phyloP scores from a whole-genome alignment of 371 early-diverging fungal genomes.

The Chytridiales sp. region DNA sequence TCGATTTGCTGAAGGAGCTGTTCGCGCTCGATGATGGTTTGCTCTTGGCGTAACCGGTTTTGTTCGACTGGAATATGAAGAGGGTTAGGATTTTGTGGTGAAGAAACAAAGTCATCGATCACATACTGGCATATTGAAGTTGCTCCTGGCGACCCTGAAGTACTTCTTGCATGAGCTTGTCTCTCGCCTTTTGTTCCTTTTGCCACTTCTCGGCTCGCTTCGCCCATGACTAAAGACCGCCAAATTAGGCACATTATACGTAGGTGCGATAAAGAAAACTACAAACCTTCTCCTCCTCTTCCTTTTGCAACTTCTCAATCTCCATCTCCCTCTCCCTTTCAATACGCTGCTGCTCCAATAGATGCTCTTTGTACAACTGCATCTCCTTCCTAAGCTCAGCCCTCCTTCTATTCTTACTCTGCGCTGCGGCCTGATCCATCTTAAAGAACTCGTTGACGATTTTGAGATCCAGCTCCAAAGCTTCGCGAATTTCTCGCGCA shows the following conservation, averaged over 20 bases:
- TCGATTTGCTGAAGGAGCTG: conserved; percentile 31
- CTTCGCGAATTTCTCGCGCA: conserved; percentile 35
- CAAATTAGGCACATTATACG: not conserved
- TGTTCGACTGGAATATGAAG: conserved; percentile 28
- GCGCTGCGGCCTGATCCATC: conserved; percentile 40
- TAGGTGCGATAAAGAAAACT: not conserved
- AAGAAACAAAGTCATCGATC: conserved; percentile 1
- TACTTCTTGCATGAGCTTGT: conserved; percentile 52
- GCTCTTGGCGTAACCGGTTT: conserved; percentile 27
- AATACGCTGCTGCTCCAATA: conserved; percentile 33
- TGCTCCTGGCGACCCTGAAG: conserved; percentile 45
- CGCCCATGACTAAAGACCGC: conserved; percentile 39
- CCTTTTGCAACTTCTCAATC: conserved; percentile 42
- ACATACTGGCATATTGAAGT: conserved; percentile 37
- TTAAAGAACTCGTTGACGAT: conserved; percentile 44
- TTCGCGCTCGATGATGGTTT: conserved; percentile 29
- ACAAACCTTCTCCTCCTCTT: conserved; percentile 45
- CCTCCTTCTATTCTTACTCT: conserved; percentile 23
- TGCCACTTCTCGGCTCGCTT: conserved; percentile 48
- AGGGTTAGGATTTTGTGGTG: not conserved
- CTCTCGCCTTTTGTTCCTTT: conserved; percentile 48
- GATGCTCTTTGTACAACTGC: conserved; percentile 44
- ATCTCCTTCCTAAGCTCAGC: conserved; percentile 46
- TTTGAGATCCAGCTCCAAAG: conserved; percentile 44
- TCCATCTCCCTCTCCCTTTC: conserved; percentile 44